These are phyloP conservation scores for Xylariaceae sp. DNA, from an alignment of 2,329 filamentous ascomycete species.

Conservation along the genomic window DNA sequence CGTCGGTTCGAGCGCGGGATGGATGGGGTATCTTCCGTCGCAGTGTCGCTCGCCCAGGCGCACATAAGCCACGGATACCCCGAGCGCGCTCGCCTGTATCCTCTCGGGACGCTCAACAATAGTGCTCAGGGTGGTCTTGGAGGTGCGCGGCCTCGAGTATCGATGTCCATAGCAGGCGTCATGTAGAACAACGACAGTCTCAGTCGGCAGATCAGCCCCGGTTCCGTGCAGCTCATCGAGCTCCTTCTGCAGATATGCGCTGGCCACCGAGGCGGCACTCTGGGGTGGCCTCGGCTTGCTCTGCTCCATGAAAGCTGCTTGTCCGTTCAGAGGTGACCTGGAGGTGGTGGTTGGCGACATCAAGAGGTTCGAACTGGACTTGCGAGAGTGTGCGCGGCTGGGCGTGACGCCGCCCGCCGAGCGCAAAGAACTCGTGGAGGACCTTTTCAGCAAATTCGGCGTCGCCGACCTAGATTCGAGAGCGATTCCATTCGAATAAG, in stretches of 20 bases:
- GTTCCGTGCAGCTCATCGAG: constrained; percentile 52
- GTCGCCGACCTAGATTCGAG: constrained; percentile 39
- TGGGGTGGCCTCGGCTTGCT: constrained; percentile 30
- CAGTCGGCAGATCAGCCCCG: constrained; percentile 32
- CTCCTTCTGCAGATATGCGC: constrained; percentile 62
- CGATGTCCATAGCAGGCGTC: constrained; percentile 94
- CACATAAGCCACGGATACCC: constrained; percentile 81
- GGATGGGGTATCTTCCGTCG: constrained; percentile 60
- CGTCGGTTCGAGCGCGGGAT: constrained; percentile 50
- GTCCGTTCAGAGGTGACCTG: constrained; percentile 29
- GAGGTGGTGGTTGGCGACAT: constrained; percentile 34
- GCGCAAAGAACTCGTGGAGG: constrained; percentile 50
- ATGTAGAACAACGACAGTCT: constrained; percentile 79
- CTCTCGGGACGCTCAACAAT: constrained; percentile 94
- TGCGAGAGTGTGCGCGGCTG: constrained; percentile 34
- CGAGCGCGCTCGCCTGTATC: constrained; percentile 74
- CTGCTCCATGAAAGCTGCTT: constrained; percentile 21
- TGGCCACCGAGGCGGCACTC: constrained; percentile 53
- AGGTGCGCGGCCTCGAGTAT: constrained; percentile 75
- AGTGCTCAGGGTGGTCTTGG: constrained; percentile 60
- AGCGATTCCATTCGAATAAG: constrained; percentile 19
- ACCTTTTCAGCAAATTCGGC: constrained; percentile 46
- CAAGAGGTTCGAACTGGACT: constrained; percentile 39
- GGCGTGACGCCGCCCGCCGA: constrained; percentile 36
- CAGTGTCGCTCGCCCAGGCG: constrained; percentile 75